Evolutionary conservation across 2,329 filamentous ascomycete genomes (phyloP).

Genomic region (Arthroderma uncinatum): DNA sequence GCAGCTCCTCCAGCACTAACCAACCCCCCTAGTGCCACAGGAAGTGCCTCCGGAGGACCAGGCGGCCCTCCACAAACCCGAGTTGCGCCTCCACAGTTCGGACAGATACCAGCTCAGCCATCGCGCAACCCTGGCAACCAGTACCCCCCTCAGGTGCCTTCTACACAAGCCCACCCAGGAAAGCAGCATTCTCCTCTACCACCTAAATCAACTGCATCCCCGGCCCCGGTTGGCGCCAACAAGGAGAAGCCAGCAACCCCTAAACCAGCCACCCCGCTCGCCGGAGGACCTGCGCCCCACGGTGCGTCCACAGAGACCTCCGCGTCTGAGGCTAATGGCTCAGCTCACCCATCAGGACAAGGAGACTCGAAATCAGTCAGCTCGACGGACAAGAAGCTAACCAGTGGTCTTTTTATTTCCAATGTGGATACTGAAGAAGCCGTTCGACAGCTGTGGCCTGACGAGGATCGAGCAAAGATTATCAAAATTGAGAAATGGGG

Average conservation of each 20-base stretch:
- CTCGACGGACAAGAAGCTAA: slow-evolving; percentile 48
- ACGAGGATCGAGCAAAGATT: slow-evolving; percentile 76
- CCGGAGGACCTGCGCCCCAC: slow-evolving; percentile 18
- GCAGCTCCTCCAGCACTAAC: slow-evolving; percentile 5
- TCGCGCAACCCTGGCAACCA: slow-evolving; percentile 21
- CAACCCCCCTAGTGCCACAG: slow-evolving; percentile 20
- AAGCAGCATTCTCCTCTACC: slow-evolving; percentile 24
- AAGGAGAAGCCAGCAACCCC: slow-evolving; percentile 43
- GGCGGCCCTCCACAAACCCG: slow-evolving; percentile 24
- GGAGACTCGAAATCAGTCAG: slow-evolving; percentile 43
- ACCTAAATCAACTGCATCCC: slow-evolving; percentile 24
- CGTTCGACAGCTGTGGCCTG: slow-evolving; percentile 66
- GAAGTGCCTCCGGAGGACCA: slow-evolving; percentile 28
- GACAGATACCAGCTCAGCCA: slow-evolving; percentile 29
- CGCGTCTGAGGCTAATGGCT: slow-evolving; percentile 40
- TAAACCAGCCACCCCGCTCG: slow-evolving; percentile 27
- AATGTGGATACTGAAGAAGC: slow-evolving; percentile 76
- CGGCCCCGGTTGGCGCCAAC: slow-evolving; percentile 35
- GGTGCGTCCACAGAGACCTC: slow-evolving; percentile 23
- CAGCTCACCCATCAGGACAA: slow-evolving; percentile 35
- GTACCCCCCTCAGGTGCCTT: slow-evolving; percentile 21
- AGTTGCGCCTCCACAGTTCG: slow-evolving; percentile 29
- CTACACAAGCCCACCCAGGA: slow-evolving; percentile 23
- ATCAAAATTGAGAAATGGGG: slow-evolving; percentile 54
- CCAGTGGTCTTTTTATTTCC: slow-evolving; percentile 80